Conservation (phyloP, 2,329 filamentous ascomycete genomes). For the Byssoonygena ceratinophila region DNA sequence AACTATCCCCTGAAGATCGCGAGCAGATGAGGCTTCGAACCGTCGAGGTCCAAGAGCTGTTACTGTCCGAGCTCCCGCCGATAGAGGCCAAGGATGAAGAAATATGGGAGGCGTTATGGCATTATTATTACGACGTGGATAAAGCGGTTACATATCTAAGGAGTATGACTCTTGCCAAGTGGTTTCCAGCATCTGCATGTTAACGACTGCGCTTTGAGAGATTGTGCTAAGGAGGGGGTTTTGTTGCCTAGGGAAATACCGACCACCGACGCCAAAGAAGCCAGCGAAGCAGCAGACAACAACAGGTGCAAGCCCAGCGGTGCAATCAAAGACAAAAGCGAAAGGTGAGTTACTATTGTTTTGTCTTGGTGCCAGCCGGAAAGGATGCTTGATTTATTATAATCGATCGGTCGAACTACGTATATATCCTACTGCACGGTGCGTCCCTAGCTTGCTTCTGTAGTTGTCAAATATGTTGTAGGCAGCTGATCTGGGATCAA, state of each 20-base stretch:
- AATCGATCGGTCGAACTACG: neutral
- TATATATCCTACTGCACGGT: conserved; percentile 5
- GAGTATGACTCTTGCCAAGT: conserved; percentile 37
- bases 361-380: neutral
- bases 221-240: conserved; percentile 3
- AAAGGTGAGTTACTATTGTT: conserved; percentile 12
- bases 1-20: conserved; percentile 36
- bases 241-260: conserved; percentile 13
- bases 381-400: neutral
- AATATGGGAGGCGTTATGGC: conserved; percentile 83
- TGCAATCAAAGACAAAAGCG: conserved; percentile 3
- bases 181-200: neutral
- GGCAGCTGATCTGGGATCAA: conserved; percentile 3
- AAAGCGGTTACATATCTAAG: conserved; percentile 74
- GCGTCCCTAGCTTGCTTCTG: neutral
- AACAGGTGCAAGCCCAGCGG: neutral
- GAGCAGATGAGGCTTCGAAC: conserved; percentile 56
- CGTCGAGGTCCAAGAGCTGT: conserved; percentile 51
- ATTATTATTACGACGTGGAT: conserved; percentile 88
- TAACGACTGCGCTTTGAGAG: neutral
- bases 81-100: conserved; percentile 56
- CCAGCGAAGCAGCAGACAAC: conserved; percentile 1
- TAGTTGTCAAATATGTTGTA: neutral
- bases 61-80: conserved; percentile 51
- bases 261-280: neutral